Base-by-base conservation (phyloP, 2,329 filamentous ascomycete genomes). In the Ploettnerulaceae sp. region DNA sequence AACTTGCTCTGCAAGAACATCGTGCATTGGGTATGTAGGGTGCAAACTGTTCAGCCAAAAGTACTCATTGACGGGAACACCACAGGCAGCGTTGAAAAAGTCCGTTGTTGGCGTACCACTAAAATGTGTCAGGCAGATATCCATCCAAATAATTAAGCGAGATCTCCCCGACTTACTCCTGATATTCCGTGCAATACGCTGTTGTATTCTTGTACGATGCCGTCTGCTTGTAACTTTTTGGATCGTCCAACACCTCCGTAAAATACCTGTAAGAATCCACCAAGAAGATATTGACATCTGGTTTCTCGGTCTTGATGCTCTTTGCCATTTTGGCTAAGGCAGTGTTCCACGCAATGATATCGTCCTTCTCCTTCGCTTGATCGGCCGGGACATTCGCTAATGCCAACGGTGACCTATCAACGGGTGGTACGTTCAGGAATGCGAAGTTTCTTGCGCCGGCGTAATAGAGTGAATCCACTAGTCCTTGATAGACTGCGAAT, bases 41-140 rank as follows among this genome's bases (percentile, higher is more conserved):
- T 84, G 81, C 53, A 84, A 61, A 29, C 63, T 69, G 55, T 84
- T 82, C 22, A 82, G 65, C 80, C 79, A 84, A 55, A 83, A 74
- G 59, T 82, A 83, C 64, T 82, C 66, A 57, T 82, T 75, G 2
- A 81, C 77, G 0, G 75, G 66, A 34, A 77, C 62, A 1, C 68
- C 67, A 59, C 80, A 83, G 37, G 66, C 69, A 4, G 67, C 56
- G 37, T 63, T 63, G 25, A 69, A 61, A 3, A 67, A 71, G 41
- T 73, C 63, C 28, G 59, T 57, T 2, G 64, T 60, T 2, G 69
- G 66, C 0, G 73, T 76, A 6, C 73, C 72, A 56, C 72, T 40
- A 15, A 20, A 14, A 21, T 12, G 21, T 20, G 37, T 29, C 37
- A 40, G 18, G 24, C 14, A 29, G 2, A 4, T 7, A 24, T 25